Percentiles rank a stretch among this genome's conserved stretches.
Conservation (phyloP, 805 yeast genomes). For the Spathaspora girioi region DNA sequence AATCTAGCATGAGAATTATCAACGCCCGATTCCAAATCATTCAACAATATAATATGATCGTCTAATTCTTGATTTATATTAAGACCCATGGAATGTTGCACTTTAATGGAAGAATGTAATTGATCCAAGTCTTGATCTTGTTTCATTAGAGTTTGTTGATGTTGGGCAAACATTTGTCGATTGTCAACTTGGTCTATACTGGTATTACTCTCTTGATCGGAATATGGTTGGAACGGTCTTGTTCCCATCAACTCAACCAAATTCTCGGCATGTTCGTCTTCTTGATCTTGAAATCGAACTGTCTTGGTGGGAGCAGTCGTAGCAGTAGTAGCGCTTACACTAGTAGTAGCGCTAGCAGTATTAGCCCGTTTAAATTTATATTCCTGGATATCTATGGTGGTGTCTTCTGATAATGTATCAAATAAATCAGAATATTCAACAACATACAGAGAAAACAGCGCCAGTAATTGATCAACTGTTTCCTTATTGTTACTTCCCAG, state of each 20-base stretch:
- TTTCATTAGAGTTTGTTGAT: constrained; percentile 36
- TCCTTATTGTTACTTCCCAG: background rate
- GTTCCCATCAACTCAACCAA: constrained; percentile 32
- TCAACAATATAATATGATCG: constrained; percentile 37
- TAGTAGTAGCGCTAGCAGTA: background rate
- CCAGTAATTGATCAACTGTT: background rate
- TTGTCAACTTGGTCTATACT: constrained; percentile 27
- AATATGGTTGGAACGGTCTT: constrained; percentile 30
- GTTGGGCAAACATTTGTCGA: constrained; percentile 40
- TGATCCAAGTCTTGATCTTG: constrained; percentile 35
- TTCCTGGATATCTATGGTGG: constrained; percentile 27
- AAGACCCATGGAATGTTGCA: constrained; percentile 39
- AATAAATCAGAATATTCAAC: constrained; percentile 15
- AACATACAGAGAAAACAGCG: background rate
- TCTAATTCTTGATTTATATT: constrained; percentile 37
- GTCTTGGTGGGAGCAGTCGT: constrained; percentile 8
- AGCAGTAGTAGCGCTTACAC: background rate
- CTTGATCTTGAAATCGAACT: constrained; percentile 40
- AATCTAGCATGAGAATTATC: constrained; percentile 29
- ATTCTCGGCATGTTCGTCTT: constrained; percentile 19
- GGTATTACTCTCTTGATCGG: constrained; percentile 18
- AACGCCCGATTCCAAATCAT: constrained; percentile 41
- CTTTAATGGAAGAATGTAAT: constrained; percentile 29
- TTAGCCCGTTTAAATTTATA: constrained; percentile 17
- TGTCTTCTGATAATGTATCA: constrained; percentile 19